Evolutionary conservation across 2,329 filamentous ascomycete genomes (phyloP), one percentile per base, ranked within the genome.

Genomic region (Colletotrichum falcatum): DNA sequence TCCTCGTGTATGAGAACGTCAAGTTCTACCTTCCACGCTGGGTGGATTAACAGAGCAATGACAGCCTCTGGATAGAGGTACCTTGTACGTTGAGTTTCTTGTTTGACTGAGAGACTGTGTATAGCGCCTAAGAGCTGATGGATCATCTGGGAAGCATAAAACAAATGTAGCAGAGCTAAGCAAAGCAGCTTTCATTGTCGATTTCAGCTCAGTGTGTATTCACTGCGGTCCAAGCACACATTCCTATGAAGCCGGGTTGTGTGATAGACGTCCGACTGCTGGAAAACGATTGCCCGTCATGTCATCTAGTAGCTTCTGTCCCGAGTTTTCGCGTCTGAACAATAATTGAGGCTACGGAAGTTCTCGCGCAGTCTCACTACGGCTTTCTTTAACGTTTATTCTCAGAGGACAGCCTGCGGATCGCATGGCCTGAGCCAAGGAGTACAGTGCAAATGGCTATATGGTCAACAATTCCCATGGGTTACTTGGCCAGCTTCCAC

Each of bases 1-100:
- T 99, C 79, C 81, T 99, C 76, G 95, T 98, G 30, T 98, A 98
- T 81, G 96, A 99, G 84, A 98, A 98, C 80, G 91, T 92, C 70
- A 94, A 92, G 82, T 90, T 88, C 74, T 91, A 93, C 78, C 79
- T 97, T 44, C 84, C 88, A 30, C 76, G 76, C 55, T 84, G 69
- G 69, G 53, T 37, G 44, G 69, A 55, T 18, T 71, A 46, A 70
- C 53, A 18, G 16, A 56, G 11, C 59, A 42, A 59, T 49, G 23
- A 48, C 58, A 33, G 42, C 51, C 53, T 65, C 48, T 16, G 14
- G 37, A 35, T 35, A 64, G 16, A 23, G 33, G 18, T 18, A 23
- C 1, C 42, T 4, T 26, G 49, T 14, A 51, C 16, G 12, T 51
- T 35, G 1, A 18, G 23, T 18, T 46, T 23, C 33, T 20, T n/a